Base-by-base conservation (phyloP, 2,329 filamentous ascomycete genomes). In the Didymella lethalis region DNA sequence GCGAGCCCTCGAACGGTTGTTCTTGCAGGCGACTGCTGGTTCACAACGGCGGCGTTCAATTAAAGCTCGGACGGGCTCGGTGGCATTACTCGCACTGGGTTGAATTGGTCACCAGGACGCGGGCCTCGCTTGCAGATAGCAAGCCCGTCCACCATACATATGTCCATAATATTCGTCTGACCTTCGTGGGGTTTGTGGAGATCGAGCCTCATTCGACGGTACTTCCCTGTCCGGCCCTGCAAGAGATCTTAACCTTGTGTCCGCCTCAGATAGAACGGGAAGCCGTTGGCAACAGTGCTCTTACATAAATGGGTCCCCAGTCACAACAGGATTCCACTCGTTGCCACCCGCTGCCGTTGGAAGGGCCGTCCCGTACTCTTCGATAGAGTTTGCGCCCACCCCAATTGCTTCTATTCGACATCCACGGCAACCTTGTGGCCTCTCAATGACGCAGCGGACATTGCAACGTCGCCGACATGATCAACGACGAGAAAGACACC, bases 401-500 rank as follows among this genome's bases (percentile, higher is more conserved):
- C 29, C 26, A 32, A n/a, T 48, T 28, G 26, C 32, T 51, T 20
- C 25, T 43, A 14, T 26, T 32, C 18, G 7, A 46, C 50, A 7
- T 14, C 40, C n/a, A 36, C 38, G 16, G 10, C 41, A 11, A 23
- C 4, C 12, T 11, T 26, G 23, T n/a, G 10, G 4, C 40, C 40
- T 8, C 2, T 14, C 4, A 11, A 34, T 44, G 48, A 53, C 31
- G 28, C 31, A 40, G 20, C 26, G 36, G 46, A 6, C 45, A 8
- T 7, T 25, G 25, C 18, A 43, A 34, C 40, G 10, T 11, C 28
- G 34, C 28, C 36, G 56, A 51, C 18, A 63, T 61, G 46, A 47
- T 32, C 16, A 43, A 34, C 26, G 55, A 64, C 43, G 66, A 72
- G 46, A 72, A 72, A 49, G 44, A 48, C n/a, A 28, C 58, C 16